Conservation (phyloP, 768 basidiomycete genomes). For the Cytidiella melzeri region DNA sequence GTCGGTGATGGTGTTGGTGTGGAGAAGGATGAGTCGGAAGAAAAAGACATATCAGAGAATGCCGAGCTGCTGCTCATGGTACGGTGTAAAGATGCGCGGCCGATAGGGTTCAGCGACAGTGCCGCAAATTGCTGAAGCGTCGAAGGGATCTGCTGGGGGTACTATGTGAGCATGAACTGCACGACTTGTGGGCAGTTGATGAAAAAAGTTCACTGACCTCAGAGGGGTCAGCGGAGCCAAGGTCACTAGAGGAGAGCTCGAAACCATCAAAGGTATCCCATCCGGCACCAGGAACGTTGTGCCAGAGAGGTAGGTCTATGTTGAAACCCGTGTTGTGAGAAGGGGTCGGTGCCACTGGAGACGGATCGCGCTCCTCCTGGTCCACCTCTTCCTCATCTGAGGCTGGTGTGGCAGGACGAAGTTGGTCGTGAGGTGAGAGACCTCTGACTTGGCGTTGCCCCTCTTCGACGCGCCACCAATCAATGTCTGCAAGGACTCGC, state of each 20-base stretch:
- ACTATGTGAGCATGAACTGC: slow-evolving; percentile 1
- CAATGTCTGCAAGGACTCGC: slow-evolving; percentile 79
- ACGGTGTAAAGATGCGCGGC: slow-evolving; percentile 29
- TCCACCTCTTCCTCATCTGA: slow-evolving; percentile 9
- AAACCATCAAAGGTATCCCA: slow-evolving; percentile 2
- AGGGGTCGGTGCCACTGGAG: slow-evolving; percentile 3
- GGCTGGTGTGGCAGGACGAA: slow-evolving; percentile 6
- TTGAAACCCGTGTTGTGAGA: slow-evolving; percentile 5
- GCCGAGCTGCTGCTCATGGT: slow-evolving; percentile 13
- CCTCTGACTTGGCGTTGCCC: slow-evolving; percentile 51
- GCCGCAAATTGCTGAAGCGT: slow-evolving; percentile 40
- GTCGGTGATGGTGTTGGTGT: slow-evolving; percentile 16
- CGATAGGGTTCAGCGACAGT: slow-evolving; percentile 50
- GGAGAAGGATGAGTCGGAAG: background rate
- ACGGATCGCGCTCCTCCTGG: slow-evolving; percentile 24
- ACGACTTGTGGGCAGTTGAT: background rate
- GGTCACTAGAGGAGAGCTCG: slow-evolving; percentile 8
- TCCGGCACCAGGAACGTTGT: slow-evolving; percentile 7
- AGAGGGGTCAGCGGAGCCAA: slow-evolving; percentile 10
- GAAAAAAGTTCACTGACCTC: slow-evolving; percentile 16
- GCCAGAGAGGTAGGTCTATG: slow-evolving; percentile 1
- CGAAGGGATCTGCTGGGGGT: slow-evolving; percentile 29
- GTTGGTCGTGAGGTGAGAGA: background rate
- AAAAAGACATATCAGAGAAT: slow-evolving; percentile 16
- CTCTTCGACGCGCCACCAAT: slow-evolving; percentile 80